Base-by-base conservation (phyloP, 2,329 filamentous ascomycete genomes). In the Torrubiella hemipterigena region DNA sequence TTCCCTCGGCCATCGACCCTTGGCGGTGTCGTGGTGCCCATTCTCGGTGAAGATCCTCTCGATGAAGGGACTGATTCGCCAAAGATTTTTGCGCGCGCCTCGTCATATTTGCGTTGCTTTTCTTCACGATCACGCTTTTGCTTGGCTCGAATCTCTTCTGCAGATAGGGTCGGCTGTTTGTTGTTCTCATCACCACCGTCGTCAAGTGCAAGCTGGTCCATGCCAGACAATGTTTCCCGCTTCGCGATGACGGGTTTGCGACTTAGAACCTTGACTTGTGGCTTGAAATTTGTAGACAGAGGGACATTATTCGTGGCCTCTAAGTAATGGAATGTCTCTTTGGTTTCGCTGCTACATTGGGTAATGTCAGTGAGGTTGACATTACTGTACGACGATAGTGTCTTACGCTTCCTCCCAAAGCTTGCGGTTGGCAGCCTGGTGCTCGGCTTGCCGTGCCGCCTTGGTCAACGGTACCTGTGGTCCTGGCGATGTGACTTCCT, bases 61-160 rank as follows among this genome's bases (percentile, higher is more conserved):
- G 77, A 69, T 7, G 61, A 62, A 8, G 61, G 54, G 20, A 55
- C 61, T 8, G 61, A 59, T 20, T 72, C 74, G 14, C 86, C 86
- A 54, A 95, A 89, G 33, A 95, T 78, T 51, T 86, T 81, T 45
- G 89, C 84, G 18, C 89, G 71, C 6, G 78, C 83, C 59, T 94
- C 86, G 38, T 93, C 82, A 51, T 95, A 95, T 38, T 81, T 81
- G 34, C 77, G 77, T 60, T 93, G 82, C 61, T 91, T 94, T 59
- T 93, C 86, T 49, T 93, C 86, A 8, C 77, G 72, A 44, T 93
- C 84, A 29, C 72, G 69, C 50, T 85, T 75, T 32, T 87, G 82
- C 48, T 81, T 81, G 16, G 76, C 72, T 38, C 81, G 76, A 20
- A 86, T 71, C 59, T 94, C 81, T 45, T 89, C 82, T 4, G n/a